phyloP scores from a whole-genome alignment of 208 protist species.

The Acanthamoeba sp. region DNA sequence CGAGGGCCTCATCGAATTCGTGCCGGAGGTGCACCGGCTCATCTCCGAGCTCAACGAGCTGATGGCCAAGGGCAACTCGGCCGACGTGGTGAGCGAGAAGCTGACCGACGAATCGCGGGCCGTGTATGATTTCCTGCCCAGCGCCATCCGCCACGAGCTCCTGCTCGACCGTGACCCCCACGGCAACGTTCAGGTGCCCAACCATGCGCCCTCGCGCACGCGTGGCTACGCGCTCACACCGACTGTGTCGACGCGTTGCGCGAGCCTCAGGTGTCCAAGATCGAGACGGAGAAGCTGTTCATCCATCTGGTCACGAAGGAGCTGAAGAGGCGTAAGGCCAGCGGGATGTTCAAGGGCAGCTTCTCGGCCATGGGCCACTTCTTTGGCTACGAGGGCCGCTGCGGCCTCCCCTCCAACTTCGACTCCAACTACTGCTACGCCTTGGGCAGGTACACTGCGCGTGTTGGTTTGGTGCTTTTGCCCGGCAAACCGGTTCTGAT shows the following conservation, averaged over 20 bases:
- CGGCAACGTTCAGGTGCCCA: conserved; percentile 82
- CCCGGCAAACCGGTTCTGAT: conserved; percentile 17
- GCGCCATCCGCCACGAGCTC: conserved; percentile 78
- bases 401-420: conserved; percentile 85
- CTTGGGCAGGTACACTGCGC: conserved; percentile 78
- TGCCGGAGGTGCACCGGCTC: conserved; percentile 83
- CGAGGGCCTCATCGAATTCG: conserved; percentile 90
- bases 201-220: no score
- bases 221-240: no score
- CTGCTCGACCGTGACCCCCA: conserved; percentile 78
- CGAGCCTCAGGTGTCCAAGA: conserved; percentile 85
- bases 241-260: no score
- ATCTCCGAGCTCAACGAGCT: conserved; percentile 84
- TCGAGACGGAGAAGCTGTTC: conserved; percentile 88
- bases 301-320: conserved; percentile 69
- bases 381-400: conserved; percentile 90
- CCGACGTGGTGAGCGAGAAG: conserved; percentile 37
- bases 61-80: conserved; percentile 64
- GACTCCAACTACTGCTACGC: conserved; percentile 89
- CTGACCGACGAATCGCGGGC: conserved; percentile 31
- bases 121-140: conserved; percentile 79
- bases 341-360: conserved; percentile 70
- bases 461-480: no score
- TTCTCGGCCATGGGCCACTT: conserved; percentile 87
- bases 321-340: conserved; percentile 46